A percentile compares a stretch with the other conserved stretches of the same genome.
These are phyloP conservation scores for Meyerozyma smithsonii DNA, from an alignment of 1,139 yeast genomes.

Conservation along the genomic window DNA sequence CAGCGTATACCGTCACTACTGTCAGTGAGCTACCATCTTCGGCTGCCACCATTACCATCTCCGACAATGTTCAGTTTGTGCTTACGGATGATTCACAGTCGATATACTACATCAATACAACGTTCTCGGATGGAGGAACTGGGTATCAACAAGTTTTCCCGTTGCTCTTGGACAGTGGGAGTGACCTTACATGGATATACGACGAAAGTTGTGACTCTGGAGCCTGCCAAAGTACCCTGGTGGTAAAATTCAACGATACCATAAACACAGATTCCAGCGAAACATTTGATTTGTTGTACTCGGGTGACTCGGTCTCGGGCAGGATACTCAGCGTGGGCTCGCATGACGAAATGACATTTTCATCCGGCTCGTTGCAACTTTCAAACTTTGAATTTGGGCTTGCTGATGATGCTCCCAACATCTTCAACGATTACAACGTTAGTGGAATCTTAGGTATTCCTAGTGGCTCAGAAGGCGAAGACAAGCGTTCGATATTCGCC, in stretches of 20 bases:
- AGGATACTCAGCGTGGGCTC: slow-evolving; percentile 22
- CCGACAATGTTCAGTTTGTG: slow-evolving; percentile 19
- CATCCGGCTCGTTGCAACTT: slow-evolving; percentile 30
- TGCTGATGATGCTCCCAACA: slow-evolving; percentile 48
- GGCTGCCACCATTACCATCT: slow-evolving; percentile 18
- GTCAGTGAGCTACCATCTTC: slow-evolving; percentile 8
- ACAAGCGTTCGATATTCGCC: slow-evolving; percentile 20
- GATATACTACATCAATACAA: slow-evolving; percentile 21
- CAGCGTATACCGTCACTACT: background rate
- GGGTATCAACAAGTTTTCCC: slow-evolving; percentile 38
- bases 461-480: slow-evolving; percentile 28
- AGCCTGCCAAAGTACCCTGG: slow-evolving; percentile 32
- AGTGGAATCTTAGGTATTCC: slow-evolving; percentile 64
- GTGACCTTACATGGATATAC: slow-evolving; percentile 62
- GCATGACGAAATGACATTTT: slow-evolving; percentile 22
- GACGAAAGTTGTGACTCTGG: slow-evolving; percentile 44
- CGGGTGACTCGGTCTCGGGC: slow-evolving; percentile 55
- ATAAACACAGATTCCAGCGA: slow-evolving; percentile 11
- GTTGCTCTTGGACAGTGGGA: slow-evolving; percentile 60
- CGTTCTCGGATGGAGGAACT: slow-evolving; percentile 20
- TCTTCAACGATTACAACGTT: slow-evolving; percentile 48
- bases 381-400: slow-evolving; percentile 47
- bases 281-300: slow-evolving; percentile 46
- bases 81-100: slow-evolving; percentile 24
- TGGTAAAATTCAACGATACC: slow-evolving; percentile 20